Evolutionary conservation across 352 stramenopile species (phyloP), one percentile per base, ranked within the genome.

Genomic region (Vaucheria bursata): DNA sequence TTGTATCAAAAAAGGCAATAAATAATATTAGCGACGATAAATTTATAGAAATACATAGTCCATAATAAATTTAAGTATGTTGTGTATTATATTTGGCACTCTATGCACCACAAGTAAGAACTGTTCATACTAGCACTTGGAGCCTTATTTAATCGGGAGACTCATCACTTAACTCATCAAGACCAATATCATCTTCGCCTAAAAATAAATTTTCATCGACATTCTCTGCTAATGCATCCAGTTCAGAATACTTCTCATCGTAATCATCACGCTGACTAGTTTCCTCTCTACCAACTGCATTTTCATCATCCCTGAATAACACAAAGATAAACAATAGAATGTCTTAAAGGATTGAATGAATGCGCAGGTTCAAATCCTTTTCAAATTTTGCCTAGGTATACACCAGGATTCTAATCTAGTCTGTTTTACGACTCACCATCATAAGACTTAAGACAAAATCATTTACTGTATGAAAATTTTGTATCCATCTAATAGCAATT

Each of bases 271-370:
- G 65, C 31, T 31, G 12, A 2, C 33, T 50, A 36, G 65, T 72
- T 25, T 72, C 65, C 31, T 72, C 65, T 25, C 4, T 2, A 29
- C 65, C 65, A 38, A 2, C 6, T 40, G 65, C 65, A 40, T 38
- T 35, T 8, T 72, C 65, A 40, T 72, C 65, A 40, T 72, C 65
- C 65, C 65, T 72, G 65, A 45, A 29, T 18, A 18, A 25, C n/a
- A n/a, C n/a, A 59, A 18, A 25, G 12, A 25, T 59, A 25, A 18
- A 18, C 25, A 18, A 25, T 59, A 18, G 45, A 25, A 25, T 59
- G 53, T 34, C 31, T 34, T 31, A 7, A 34, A 7, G 53, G 53
- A 31, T 7, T 31, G 31, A 34, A 34, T 34, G 53, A 34, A 25
- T 59, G 45, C 12, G 18, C 45, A 59, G 45, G 45, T 25, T 18